A percentile compares a stretch with the other conserved stretches of the same genome.
phyloP scores from a whole-genome alignment of 73 alveolate genomes.

The Paramecium sonneborni region DNA sequence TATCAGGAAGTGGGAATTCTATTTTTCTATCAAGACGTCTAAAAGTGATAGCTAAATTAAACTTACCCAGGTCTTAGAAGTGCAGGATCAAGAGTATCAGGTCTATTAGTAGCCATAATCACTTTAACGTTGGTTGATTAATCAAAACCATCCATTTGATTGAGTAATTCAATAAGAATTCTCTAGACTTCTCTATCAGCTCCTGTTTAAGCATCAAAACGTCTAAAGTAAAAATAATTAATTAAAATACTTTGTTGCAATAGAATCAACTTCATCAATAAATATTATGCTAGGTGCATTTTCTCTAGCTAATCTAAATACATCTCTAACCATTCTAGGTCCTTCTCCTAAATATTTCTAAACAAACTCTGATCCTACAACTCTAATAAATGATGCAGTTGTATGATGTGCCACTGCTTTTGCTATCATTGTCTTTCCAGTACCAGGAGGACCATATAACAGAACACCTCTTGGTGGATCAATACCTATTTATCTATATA shows the following conservation, averaged over 20 bases:
- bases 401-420: constrained; percentile 99
- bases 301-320: constrained; percentile 98
- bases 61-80: constrained; percentile 95
- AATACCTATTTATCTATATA: constrained; percentile 98
- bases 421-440: constrained; percentile 99
- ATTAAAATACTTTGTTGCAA: constrained; percentile 82
- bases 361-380: constrained; percentile 99
- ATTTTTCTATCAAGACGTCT: constrained; percentile 92
- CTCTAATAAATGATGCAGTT: constrained; percentile 97
- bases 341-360: constrained; percentile 99
- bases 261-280: constrained; percentile 99
- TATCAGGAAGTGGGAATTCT: constrained; percentile 98
- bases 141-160: constrained; percentile 99
- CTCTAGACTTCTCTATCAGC: constrained; percentile 97
- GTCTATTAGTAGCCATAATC: constrained; percentile 98
- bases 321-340: constrained; percentile 99
- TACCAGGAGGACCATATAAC: constrained; percentile 99
- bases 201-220: constrained; percentile 98
- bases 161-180: constrained; percentile 94
- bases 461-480: constrained; percentile 99
- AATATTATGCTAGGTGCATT: constrained; percentile 98
- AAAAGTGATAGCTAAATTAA: background rate
- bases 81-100: constrained; percentile 98
- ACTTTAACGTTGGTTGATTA: constrained; percentile 91
- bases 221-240: constrained; percentile 48